A percentile compares a stretch with the other conserved stretches of the same genome.
Conservation (phyloP, 73 alveolate species). For the Uronychia setigera region DNA sequence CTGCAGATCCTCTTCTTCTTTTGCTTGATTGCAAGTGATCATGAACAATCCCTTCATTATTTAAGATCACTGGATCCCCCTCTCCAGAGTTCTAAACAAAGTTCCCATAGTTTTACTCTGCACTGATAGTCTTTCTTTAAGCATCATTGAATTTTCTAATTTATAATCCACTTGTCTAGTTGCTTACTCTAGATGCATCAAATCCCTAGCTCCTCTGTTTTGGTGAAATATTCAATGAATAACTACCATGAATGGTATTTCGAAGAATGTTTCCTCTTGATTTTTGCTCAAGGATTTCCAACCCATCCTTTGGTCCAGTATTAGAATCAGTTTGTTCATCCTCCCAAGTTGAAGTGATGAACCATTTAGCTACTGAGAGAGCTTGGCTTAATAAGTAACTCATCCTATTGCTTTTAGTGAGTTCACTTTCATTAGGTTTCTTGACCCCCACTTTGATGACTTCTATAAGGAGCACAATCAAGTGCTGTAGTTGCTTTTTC, state of each 20-base stretch:
- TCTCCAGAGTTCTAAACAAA: no score
- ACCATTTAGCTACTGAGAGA: not conserved
- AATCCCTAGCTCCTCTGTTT: no score
- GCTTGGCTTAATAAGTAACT: not conserved
- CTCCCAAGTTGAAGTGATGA: not conserved
- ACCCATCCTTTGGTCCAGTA: not conserved
- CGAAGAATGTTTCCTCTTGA: not conserved
- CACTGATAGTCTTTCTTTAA: no score
- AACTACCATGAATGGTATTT: no score
- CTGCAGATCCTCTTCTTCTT: no score
- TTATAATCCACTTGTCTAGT: no score
- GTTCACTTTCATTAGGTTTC: not conserved
- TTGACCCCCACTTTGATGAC: not conserved
- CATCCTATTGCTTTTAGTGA: not conserved
- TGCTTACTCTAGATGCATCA: no score
- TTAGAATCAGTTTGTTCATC: not conserved
- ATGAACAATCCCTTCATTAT: no score
- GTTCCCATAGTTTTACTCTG: no score
- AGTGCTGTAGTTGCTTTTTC: not conserved
- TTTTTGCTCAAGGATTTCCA: not conserved
- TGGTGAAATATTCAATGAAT: not conserved
- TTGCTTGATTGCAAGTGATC: no score
- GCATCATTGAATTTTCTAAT: no score
- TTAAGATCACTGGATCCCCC: no score
- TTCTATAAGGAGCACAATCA: not conserved